phyloP scores from a whole-genome alignment of 2,329 filamentous ascomycete species.

The Fusarium fujikuroi region DNA sequence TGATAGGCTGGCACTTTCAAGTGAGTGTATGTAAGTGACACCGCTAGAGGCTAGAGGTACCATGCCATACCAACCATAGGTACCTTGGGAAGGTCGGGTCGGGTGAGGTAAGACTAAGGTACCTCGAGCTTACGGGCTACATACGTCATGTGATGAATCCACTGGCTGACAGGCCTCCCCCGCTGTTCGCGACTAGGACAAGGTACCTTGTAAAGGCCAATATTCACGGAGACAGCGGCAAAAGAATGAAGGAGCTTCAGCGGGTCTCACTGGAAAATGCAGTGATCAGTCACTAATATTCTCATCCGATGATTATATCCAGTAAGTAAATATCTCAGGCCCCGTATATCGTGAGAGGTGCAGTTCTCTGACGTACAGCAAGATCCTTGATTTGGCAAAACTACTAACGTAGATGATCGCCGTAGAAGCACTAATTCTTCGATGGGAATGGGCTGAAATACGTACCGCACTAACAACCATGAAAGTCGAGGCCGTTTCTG shows the following conservation, averaged over 20 bases:
- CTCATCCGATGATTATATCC: neutral
- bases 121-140: slow-evolving; percentile 8
- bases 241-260: slow-evolving; percentile 2
- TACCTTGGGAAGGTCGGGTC: neutral
- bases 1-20: slow-evolving; percentile 30
- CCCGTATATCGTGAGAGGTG: neutral
- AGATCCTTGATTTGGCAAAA: neutral
- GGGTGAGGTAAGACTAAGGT: neutral
- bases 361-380: neutral
- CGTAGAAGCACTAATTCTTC: slow-evolving; percentile 2
- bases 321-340: neutral
- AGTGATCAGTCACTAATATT: neutral
- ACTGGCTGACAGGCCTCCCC: slow-evolving; percentile 28
- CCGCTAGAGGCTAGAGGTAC: slow-evolving; percentile 25
- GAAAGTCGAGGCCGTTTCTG: neutral
- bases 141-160: slow-evolving; percentile 43
- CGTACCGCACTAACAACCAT: neutral
- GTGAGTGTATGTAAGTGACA: slow-evolving; percentile 39
- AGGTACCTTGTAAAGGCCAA: neutral
- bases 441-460: neutral
- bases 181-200: slow-evolving; percentile 5
- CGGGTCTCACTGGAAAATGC: neutral
- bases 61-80: neutral
- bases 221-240: neutral
- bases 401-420: neutral